Percentiles rank a stretch among this genome's conserved stretches.
Conservation (phyloP, 106 monocot genomes). For the Ottelia alismoides region DNA sequence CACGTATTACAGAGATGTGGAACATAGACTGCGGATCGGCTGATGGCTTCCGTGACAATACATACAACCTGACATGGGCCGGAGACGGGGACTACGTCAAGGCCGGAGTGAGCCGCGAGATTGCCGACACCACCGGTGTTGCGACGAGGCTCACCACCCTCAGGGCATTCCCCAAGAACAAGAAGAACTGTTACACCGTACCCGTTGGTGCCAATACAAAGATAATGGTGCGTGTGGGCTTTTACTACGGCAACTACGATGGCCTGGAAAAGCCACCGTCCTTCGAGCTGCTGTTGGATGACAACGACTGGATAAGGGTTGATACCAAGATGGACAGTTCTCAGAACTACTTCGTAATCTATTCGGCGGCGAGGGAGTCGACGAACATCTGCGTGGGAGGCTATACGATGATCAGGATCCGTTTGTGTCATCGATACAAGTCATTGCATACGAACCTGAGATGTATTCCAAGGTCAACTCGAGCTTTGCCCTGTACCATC, state of each 20-base stretch:
- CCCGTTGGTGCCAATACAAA: not conserved
- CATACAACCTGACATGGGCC: not conserved
- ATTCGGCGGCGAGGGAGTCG: not conserved
- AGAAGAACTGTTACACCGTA: slow-evolving; percentile 15
- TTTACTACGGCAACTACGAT: slow-evolving; percentile 17
- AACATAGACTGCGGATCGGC: not conserved
- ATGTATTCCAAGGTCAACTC: not conserved
- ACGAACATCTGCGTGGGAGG: slow-evolving; percentile 2
- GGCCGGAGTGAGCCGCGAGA: not conserved
- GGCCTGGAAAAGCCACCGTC: not conserved
- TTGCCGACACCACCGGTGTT: not conserved
- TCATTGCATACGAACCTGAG: not conserved
- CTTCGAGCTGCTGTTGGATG: slow-evolving; percentile 1
- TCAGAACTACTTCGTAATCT: slow-evolving; percentile 1
- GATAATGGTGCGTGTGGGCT: slow-evolving; percentile 5
- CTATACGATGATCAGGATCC: not conserved
- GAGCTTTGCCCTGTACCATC: not conserved
- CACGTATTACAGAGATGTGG: slow-evolving; percentile 3
- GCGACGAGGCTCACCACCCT: not conserved
- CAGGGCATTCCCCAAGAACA: not conserved
- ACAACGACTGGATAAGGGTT: slow-evolving; percentile 6
- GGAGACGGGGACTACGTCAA: not conserved
- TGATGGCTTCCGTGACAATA: not conserved
- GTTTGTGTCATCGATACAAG: slow-evolving; percentile 7
- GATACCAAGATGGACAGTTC: not conserved